phyloP scores from a whole-genome alignment of 1,139 yeast species.

The Taphrina flavorubra region DNA sequence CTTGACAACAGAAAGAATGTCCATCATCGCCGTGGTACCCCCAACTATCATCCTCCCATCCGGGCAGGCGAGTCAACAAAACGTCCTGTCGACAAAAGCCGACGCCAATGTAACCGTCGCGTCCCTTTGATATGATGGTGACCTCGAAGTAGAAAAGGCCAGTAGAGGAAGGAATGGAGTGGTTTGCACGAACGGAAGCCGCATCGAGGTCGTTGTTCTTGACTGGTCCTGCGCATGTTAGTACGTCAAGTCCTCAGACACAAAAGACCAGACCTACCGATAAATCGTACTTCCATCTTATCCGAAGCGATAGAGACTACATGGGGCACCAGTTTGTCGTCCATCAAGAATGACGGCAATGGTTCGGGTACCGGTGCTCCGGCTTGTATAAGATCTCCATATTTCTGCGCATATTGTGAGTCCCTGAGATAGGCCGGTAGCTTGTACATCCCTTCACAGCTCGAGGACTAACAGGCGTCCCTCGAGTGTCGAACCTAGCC shows the following conservation, averaged over 20 bases:
- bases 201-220: constrained; percentile 47
- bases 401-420: constrained; percentile 41
- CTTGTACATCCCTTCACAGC: constrained; percentile 5
- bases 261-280: constrained; percentile 24
- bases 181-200: constrained; percentile 56
- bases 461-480: not conserved
- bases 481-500: no score
- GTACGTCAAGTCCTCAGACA: not conserved
- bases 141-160: constrained; percentile 68
- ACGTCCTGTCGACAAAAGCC: constrained; percentile 52
- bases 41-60: constrained; percentile 60
- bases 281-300: constrained; percentile 42
- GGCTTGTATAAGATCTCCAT: constrained; percentile 14
- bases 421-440: constrained; percentile 41
- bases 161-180: constrained; percentile 55
- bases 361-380: constrained; percentile 22
- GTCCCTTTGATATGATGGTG: constrained; percentile 55
- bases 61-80: constrained; percentile 54
- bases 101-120: constrained; percentile 52
- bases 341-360: constrained; percentile 37
- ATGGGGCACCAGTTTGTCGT: constrained; percentile 41
- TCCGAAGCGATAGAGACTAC: constrained; percentile 39
- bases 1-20: constrained; percentile 56
- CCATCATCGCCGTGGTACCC: constrained; percentile 69
- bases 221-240: constrained; percentile 41